Base-by-base conservation (phyloP, 306 rosid species). In the Betula pendula region DNA sequence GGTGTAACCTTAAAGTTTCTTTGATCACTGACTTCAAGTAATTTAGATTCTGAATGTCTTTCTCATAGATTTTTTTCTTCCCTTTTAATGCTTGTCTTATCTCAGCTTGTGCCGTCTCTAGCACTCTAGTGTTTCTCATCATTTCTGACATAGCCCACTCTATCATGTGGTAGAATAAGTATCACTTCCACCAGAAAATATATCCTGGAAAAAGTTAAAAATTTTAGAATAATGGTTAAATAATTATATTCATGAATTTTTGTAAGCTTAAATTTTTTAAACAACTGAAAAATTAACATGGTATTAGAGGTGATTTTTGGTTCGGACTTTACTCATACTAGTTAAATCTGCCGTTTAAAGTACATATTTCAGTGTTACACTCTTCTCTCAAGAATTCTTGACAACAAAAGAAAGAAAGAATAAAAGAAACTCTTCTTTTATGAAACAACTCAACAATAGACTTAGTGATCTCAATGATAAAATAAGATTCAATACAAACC, bases 61-160 rank as follows among this genome's bases (percentile, higher is more conserved):
- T 16, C 55, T 85, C 86, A 0, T 59, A 0, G 12, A 85, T 44
- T n/a, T 16, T 72, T 53, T 75, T 27, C 33, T 72, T 81, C 25
- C 79, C 84, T 9, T 1, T 33, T 0, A 81, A 59, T 2, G 62
- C 72, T 72, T 63, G 66, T 72, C 85, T 75, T 8, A 79, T 75
- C 50, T 85, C 85, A 44, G 68, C 38, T 1, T 81, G 84, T 50
- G 68, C 79, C 63, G 75, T 85, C 10, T 68, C 67, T 47, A 27
- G 76, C 17, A 71, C 81, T 66, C 68, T 63, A n/a, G 86, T 81
- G 33, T 79, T 79, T 66, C 15, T 83, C 79, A 83, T 56, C 17
- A 79, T 33, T 22, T 83, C 87, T 22, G 81, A 47, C 73, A 83
- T 83, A 47, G 53, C 71, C 85, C 88, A 85, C 20, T 75, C 85